phyloP scores from a whole-genome alignment of 257 asterid genomes.

The Rubia yunnanensis region DNA sequence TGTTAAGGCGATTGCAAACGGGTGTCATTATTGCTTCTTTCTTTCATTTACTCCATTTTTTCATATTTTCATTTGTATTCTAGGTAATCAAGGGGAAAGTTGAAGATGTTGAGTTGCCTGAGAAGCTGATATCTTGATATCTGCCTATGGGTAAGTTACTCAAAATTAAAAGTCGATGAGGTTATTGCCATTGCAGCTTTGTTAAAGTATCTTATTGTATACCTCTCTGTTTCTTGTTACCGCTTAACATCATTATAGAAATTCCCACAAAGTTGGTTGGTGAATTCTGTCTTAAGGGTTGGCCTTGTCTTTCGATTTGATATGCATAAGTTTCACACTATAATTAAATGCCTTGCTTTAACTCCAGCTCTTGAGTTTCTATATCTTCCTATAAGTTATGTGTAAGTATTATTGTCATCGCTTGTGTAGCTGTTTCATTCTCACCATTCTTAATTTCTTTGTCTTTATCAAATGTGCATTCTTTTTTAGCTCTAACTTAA shows the following conservation, averaged over 20 bases:
- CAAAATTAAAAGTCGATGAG: background rate
- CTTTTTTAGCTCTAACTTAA: background rate
- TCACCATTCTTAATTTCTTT: background rate
- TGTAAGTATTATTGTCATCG: background rate
- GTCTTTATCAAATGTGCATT: background rate
- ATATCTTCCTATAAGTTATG: too few species aligned
- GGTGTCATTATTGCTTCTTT: slow-evolving; percentile 5
- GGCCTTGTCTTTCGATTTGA: background rate
- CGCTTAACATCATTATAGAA: background rate
- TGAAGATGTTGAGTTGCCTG: slow-evolving; percentile 90
- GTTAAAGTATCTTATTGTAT: background rate
- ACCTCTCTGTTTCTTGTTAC: background rate
- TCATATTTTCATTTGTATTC: slow-evolving; percentile 17
- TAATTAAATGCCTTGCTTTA: background rate
- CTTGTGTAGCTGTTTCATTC: background rate
- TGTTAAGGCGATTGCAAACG: slow-evolving; percentile 4
- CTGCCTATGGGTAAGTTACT: slow-evolving; percentile 93
- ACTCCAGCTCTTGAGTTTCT: background rate
- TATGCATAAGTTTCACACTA: background rate
- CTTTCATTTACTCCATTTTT: slow-evolving; percentile 3
- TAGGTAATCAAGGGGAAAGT: slow-evolving; percentile 96
- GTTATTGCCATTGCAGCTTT: background rate
- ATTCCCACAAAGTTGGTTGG: background rate
- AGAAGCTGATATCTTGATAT: slow-evolving; percentile 90
- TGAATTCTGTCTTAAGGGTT: background rate